Percentiles rank a stretch among this genome's conserved stretches.
Conservation (phyloP, 1,284 basidiomycete genomes). For the Rhodotorula sp. region DNA sequence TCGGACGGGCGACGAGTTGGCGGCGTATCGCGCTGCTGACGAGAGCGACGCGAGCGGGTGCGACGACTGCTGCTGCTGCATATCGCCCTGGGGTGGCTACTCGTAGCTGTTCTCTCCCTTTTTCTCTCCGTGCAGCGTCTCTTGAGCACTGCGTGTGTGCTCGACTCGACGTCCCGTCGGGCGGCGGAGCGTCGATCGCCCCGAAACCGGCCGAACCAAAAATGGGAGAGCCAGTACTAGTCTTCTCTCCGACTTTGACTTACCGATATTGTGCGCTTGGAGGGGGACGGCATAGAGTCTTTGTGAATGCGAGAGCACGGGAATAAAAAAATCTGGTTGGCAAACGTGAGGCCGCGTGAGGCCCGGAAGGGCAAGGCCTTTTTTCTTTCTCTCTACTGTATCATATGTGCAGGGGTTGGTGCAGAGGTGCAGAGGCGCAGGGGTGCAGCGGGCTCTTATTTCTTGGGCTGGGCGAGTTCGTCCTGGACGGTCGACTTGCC, state of each 20-base stretch:
- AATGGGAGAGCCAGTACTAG: background rate
- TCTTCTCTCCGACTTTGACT: too few species aligned
- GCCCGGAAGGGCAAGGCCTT: too few species aligned
- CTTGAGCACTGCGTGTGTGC: background rate
- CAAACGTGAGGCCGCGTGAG: too few species aligned
- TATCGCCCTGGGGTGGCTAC: background rate
- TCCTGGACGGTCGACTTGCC: constrained; percentile 52
- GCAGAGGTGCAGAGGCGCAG: too few species aligned
- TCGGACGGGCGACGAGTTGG: background rate
- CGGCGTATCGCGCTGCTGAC: background rate
- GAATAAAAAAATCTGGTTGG: too few species aligned
- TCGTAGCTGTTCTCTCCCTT: background rate
- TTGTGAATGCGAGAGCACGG: too few species aligned
- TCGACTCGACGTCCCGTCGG: too few species aligned
- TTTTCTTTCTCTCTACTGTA: too few species aligned
- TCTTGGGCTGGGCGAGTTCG: constrained; percentile 44
- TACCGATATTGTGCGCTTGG: too few species aligned
- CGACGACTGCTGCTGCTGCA: background rate
- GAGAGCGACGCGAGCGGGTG: constrained; percentile 13
- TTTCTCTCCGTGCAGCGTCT: background rate
- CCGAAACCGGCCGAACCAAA: background rate
- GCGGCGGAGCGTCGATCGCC: too few species aligned
- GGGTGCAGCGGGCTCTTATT: constrained; percentile 1
- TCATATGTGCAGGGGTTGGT: background rate
- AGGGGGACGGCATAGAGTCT: too few species aligned